phyloP scores from a whole-genome alignment of 1,284 basidiomycete genomes.

The Entoloma clypeatum region DNA sequence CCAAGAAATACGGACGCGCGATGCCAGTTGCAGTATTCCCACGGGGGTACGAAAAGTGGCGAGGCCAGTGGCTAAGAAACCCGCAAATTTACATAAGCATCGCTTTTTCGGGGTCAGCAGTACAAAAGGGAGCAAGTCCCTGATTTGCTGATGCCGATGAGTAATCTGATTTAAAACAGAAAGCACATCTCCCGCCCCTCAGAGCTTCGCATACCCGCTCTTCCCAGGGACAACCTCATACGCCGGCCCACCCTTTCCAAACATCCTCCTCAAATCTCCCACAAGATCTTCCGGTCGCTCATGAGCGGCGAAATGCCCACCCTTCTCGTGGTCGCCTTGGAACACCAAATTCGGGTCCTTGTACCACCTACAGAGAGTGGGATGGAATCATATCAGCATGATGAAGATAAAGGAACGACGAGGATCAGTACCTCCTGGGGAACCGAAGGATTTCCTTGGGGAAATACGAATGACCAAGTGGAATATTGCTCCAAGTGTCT shows the following conservation, averaged over 20 bases:
- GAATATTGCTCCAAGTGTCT: constrained; percentile 26
- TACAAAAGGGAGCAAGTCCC: too few species aligned
- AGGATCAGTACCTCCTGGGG: constrained; percentile 35
- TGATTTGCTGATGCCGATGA: too few species aligned
- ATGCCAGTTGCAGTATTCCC: too few species aligned
- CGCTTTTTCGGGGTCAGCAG: too few species aligned
- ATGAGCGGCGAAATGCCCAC: constrained; percentile 22
- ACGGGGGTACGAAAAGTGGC: too few species aligned
- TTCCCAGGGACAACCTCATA: constrained; percentile 20
- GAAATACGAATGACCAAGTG: constrained; percentile 47
- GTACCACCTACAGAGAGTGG: constrained; percentile 8
- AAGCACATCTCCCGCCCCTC: too few species aligned
- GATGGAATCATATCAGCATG: not conserved
- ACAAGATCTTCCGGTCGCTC: constrained; percentile 18
- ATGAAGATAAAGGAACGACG: too few species aligned
- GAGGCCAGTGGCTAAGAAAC: too few species aligned
- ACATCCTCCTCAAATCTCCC: constrained; percentile 21
- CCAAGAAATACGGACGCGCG: too few species aligned
- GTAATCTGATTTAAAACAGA: too few species aligned
- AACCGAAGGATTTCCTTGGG: constrained; percentile 38
- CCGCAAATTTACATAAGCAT: too few species aligned
- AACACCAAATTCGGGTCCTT: constrained; percentile 16
- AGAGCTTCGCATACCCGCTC: constrained; percentile 21
- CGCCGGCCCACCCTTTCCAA: constrained; percentile 18
- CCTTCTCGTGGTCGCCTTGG: constrained; percentile 15